Percentiles rank a stretch among this genome's conserved stretches.
Conservation (phyloP, 768 basidiomycete species). For the Suillus subalutaceus region DNA sequence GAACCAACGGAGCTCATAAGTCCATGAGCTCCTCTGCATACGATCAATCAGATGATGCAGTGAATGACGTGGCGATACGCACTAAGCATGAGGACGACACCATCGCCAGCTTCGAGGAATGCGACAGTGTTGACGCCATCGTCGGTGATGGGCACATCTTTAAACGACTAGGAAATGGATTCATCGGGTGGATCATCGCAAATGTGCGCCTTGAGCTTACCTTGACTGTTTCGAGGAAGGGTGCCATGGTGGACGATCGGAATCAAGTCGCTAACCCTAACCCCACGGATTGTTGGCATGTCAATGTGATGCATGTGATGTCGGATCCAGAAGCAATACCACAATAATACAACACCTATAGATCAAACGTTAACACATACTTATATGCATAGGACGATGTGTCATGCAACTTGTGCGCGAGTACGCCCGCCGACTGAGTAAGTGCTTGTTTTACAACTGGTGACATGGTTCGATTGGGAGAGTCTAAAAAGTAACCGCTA, state of each 20-base stretch:
- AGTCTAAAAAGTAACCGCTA: background rate
- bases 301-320: background rate
- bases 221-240: slow-evolving; percentile 73
- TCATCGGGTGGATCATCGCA: background rate
- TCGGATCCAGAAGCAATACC: too few relatives aligned
- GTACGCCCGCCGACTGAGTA: background rate
- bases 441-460: too few relatives aligned
- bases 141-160: slow-evolving; percentile 84
- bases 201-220: slow-evolving; percentile 32
- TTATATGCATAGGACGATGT: background rate
- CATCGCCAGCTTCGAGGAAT: slow-evolving; percentile 89
- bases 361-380: background rate
- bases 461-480: background rate
- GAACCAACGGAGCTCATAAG: slow-evolving; percentile 47
- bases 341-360: too few relatives aligned
- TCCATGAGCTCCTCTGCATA: slow-evolving; percentile 5
- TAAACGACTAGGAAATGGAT: slow-evolving; percentile 73
- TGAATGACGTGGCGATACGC: slow-evolving; percentile 22
- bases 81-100: slow-evolving; percentile 93
- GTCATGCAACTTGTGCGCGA: background rate
- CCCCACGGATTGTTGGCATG: background rate
- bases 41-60: background rate
- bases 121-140: slow-evolving; percentile 84
- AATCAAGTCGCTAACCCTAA: slow-evolving; percentile 7
- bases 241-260: slow-evolving; percentile 54